These are phyloP conservation scores for Blastomyces percursus DNA, from an alignment of 2,329 filamentous ascomycete species.

Conservation along the genomic window DNA sequence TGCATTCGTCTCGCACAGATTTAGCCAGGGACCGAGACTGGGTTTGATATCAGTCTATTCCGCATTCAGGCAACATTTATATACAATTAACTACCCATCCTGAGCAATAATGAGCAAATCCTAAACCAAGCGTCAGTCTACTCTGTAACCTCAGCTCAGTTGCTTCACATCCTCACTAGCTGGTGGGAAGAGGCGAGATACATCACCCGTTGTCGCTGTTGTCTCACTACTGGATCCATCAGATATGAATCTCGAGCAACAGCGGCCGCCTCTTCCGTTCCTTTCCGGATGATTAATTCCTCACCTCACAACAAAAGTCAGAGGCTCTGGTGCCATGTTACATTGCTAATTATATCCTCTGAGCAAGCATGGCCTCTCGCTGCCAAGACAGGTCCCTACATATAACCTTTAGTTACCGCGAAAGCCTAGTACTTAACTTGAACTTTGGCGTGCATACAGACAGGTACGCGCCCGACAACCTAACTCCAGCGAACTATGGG, in stretches of 20 bases:
- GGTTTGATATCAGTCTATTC: too few species aligned
- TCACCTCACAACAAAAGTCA: not conserved
- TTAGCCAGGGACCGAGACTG: too few species aligned
- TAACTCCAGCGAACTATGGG: too few species aligned
- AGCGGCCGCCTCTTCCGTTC: not conserved
- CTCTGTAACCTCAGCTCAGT: not conserved
- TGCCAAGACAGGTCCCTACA: not conserved
- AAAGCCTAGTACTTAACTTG: too few species aligned
- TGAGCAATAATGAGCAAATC: not conserved
- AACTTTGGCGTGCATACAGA: too few species aligned
- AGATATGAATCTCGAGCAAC: not conserved
- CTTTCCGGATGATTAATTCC: slow-evolving; percentile 1
- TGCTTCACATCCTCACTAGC: not conserved
- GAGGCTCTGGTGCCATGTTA: not conserved
- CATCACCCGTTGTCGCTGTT: not conserved
- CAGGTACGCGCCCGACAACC: too few species aligned
- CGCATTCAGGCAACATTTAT: not conserved
- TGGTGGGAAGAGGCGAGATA: not conserved
- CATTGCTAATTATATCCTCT: not conserved
- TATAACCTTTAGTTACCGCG: too few species aligned
- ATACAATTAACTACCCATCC: not conserved
- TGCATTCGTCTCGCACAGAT: too few species aligned
- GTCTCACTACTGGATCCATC: not conserved
- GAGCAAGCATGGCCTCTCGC: not conserved
- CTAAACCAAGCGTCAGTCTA: not conserved